phyloP scores from a whole-genome alignment of 768 basidiomycete species.

The Russula foetens region DNA sequence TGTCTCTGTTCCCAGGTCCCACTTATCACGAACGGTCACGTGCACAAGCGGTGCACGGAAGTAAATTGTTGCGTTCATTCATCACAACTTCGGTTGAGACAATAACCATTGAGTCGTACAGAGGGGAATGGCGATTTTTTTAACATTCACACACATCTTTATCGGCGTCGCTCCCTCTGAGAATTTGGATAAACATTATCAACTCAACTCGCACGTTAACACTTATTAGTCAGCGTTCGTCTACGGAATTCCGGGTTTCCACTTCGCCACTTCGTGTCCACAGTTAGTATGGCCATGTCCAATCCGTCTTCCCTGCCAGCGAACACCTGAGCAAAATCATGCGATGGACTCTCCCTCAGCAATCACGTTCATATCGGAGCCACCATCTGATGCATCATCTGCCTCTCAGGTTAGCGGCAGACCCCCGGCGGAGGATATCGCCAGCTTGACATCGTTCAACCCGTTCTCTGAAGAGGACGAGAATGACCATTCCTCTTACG shows the following conservation, averaged over 20 bases:
- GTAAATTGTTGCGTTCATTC: neutral
- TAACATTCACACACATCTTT: neutral
- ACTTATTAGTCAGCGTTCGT: slow-evolving; percentile 8
- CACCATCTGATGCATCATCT: slow-evolving; percentile 34
- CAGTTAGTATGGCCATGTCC: neutral
- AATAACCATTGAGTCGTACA: neutral
- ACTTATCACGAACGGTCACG: slow-evolving; percentile 10
- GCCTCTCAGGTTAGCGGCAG: slow-evolving; percentile 59
- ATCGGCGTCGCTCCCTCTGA: neutral
- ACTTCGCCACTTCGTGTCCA: neutral
- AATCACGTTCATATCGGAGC: slow-evolving; percentile 26
- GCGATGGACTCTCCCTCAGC: slow-evolving; percentile 12
- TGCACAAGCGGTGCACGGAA: neutral
- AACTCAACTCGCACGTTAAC: too few species aligned
- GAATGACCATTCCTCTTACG: slow-evolving; percentile 80
- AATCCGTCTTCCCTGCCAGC: neutral
- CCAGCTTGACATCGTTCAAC: slow-evolving; percentile 78
- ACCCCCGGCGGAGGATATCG: slow-evolving; percentile 47
- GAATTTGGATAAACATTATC: neutral
- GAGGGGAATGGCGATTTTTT: neutral
- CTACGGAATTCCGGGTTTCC: neutral
- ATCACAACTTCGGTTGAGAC: neutral
- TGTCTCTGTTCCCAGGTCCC: neutral
- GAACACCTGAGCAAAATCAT: neutral
- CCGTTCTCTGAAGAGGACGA: slow-evolving; percentile 93